Evolutionary conservation across 1,284 basidiomycete genomes (phyloP).

Genomic region (Tilletia setariae): DNA sequence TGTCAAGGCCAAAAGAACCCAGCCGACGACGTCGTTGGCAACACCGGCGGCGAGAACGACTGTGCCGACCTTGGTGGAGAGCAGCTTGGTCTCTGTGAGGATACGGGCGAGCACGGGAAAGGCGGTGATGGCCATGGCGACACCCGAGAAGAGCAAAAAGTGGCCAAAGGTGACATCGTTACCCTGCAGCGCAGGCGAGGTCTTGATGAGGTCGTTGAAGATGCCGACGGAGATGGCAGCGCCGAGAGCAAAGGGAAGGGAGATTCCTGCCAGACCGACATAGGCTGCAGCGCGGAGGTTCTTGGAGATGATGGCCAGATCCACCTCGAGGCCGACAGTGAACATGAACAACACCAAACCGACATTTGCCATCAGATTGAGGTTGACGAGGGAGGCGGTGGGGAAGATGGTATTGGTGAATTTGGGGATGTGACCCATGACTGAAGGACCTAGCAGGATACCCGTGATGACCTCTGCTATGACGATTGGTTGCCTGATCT

Average conservation of each 20-base stretch:
- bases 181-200: constrained; percentile 22
- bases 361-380: constrained; percentile 85
- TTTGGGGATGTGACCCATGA: constrained; percentile 46
- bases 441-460: constrained; percentile 62
- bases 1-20: constrained; percentile 70
- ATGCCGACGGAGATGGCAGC: constrained; percentile 75
- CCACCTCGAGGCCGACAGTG: constrained; percentile 88
- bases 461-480: constrained; percentile 84
- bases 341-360: constrained; percentile 67
- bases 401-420: constrained; percentile 51
- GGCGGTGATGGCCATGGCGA: constrained; percentile 87
- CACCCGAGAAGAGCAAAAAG: constrained; percentile 90
- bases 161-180: constrained; percentile 68
- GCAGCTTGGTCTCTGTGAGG: constrained; percentile 62
- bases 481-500: constrained; percentile 76
- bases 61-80: constrained; percentile 89
- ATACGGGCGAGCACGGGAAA: constrained; percentile 75
- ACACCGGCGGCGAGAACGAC: constrained; percentile 87
- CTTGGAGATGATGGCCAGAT: constrained; percentile 68
- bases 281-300: constrained; percentile 43
- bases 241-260: constrained; percentile 79
- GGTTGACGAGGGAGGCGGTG: constrained; percentile 66
- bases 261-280: constrained; percentile 66
- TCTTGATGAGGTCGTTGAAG: constrained; percentile 74
- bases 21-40: constrained; percentile 76